phyloP scores from a whole-genome alignment of 768 basidiomycete genomes.

The Hericium erinaceus region DNA sequence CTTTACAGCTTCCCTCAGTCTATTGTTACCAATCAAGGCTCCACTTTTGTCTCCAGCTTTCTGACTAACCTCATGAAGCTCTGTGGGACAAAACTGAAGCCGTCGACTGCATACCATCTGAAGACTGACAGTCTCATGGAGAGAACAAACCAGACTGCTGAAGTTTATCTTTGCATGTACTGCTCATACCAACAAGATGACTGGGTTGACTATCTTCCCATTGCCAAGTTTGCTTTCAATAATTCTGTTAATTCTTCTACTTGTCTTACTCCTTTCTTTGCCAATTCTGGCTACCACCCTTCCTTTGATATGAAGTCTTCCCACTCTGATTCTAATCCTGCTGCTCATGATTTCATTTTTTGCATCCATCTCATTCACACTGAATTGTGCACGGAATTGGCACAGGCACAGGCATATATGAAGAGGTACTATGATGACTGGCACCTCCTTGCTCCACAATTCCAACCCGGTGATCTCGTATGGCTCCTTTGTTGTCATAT shows the following conservation, averaged over 20 bases:
- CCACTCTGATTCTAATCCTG: constrained; percentile 18
- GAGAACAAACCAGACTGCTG: constrained; percentile 29
- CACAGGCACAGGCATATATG: constrained; percentile 7
- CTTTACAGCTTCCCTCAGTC: constrained; percentile 11
- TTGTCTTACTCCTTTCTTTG: constrained; percentile 1
- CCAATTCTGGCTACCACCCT: constrained; percentile 11
- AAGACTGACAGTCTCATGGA: constrained; percentile 33
- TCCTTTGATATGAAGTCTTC: constrained; percentile 4
- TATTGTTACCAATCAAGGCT: constrained; percentile 14
- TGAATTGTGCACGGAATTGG: constrained; percentile 10
- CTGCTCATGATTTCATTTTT: constrained; percentile 1
- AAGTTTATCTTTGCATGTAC: constrained; percentile 28
- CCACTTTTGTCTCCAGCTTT: constrained; percentile 3
- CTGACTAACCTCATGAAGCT: background rate
- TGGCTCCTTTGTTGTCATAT: constrained; percentile 13
- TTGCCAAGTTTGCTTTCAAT: constrained; percentile 35
- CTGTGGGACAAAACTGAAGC: constrained; percentile 7
- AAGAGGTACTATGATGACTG: constrained; percentile 4
- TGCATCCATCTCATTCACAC: constrained; percentile 8
- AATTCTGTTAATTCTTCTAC: constrained; percentile 26
- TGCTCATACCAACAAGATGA: constrained; percentile 32
- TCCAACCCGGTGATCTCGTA: constrained; percentile 9
- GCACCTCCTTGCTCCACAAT: constrained; percentile 4
- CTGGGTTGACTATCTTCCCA: constrained; percentile 30
- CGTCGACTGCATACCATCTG: constrained; percentile 35